Conservation (phyloP, 1,284 basidiomycete genomes). For the Cutaneotrichosporon spelunceum region DNA sequence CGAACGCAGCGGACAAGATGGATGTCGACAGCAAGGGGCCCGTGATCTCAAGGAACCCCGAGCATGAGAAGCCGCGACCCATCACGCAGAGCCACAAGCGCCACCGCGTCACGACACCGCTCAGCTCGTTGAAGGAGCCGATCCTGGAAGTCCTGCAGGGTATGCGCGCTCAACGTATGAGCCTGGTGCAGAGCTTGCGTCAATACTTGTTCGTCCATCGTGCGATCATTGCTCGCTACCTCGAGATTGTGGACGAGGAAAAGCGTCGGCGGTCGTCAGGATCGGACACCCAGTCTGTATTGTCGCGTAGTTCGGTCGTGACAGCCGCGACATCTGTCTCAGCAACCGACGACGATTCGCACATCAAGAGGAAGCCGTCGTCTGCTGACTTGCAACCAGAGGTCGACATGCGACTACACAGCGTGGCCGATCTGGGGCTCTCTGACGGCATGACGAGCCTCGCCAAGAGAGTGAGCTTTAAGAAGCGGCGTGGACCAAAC, state of each 20-base stretch:
- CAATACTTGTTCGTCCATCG: constrained; percentile 88
- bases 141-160: constrained; percentile 74
- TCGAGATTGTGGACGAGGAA: constrained; percentile 71
- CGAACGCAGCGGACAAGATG: neutral
- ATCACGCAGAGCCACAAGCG: constrained; percentile 28
- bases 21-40: neutral
- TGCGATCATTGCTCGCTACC: constrained; percentile 73
- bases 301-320: neutral
- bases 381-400: constrained; percentile 43
- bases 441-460: constrained; percentile 24
- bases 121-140: constrained; percentile 67
- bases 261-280: neutral
- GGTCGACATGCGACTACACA: constrained; percentile 13
- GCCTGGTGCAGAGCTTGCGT: constrained; percentile 78
- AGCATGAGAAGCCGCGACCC: constrained; percentile 10
- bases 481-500: constrained; percentile 27
- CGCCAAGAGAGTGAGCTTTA: constrained; percentile 48
- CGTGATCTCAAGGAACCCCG: neutral
- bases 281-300: neutral
- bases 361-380: constrained; percentile 41
- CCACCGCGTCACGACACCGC: constrained; percentile 57
- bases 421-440: constrained; percentile 4
- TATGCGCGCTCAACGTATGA: constrained; percentile 89
- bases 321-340: constrained; percentile 8
- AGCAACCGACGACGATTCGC: constrained; percentile 41